Evolutionary conservation across 306 rosid species (phyloP).

Genomic region (Benincasa hispida): DNA sequence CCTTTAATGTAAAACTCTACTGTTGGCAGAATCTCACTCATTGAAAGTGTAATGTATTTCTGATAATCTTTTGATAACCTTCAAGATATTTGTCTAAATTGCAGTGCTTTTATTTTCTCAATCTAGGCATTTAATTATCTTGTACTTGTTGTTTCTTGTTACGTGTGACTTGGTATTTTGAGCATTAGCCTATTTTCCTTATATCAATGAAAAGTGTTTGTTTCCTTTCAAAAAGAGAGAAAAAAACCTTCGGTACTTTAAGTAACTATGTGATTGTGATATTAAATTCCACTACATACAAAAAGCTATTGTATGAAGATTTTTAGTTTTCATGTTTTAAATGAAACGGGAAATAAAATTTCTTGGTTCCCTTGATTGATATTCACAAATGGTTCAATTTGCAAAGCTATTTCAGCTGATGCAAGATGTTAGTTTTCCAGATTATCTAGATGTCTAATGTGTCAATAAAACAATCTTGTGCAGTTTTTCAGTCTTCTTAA

Average conservation of each 20-base stretch:
- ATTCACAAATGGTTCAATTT: neutral
- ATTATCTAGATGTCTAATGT: neutral
- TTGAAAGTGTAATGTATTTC: neutral
- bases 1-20: neutral
- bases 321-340: neutral
- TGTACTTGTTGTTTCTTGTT: too few relatives aligned
- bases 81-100: too few relatives aligned
- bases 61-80: too few relatives aligned
- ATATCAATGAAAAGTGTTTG: too few relatives aligned
- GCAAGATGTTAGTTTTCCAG: neutral
- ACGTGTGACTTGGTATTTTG: too few relatives aligned
- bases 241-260: neutral
- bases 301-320: neutral
- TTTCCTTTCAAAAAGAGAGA: too few relatives aligned
- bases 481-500: neutral
- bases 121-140: too few relatives aligned
- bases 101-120: too few relatives aligned
- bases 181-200: too few relatives aligned
- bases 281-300: neutral
- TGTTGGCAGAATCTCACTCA: neutral
- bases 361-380: neutral
- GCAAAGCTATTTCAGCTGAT: neutral
- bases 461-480: neutral
- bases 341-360: neutral
- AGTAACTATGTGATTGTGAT: neutral